Evolutionary conservation across 306 rosid genomes (phyloP).

Genomic region (Quillaja saponaria): DNA sequence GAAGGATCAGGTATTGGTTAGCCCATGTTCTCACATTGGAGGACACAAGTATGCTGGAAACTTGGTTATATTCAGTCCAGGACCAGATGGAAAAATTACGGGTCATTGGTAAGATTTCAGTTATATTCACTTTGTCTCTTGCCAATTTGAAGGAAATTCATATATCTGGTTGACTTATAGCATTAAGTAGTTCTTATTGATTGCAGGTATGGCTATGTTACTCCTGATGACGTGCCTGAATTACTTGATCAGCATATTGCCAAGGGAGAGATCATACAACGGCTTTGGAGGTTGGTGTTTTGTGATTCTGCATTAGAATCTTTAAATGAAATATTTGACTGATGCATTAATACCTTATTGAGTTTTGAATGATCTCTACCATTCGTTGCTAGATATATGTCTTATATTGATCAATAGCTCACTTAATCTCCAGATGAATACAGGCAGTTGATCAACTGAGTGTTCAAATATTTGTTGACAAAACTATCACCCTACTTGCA

Average conservation of each 20-base stretch:
- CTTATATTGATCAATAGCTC: conserved; percentile 10
- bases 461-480: conserved; percentile 4
- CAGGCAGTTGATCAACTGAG: background rate
- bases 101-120: conserved; percentile 75
- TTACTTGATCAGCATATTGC: conserved; percentile 83
- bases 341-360: conserved; percentile 6
- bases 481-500: no score
- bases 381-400: background rate
- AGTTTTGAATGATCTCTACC: conserved; percentile 1
- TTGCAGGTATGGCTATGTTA: conserved; percentile 91
- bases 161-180: conserved; percentile 11
- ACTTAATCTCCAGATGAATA: conserved; percentile 1
- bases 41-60: conserved; percentile 96
- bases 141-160: background rate
- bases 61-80: conserved; percentile 64
- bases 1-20: conserved; percentile 61
- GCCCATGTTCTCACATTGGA: conserved; percentile 79
- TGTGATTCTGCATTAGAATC: conserved; percentile 6
- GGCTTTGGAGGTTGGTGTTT: conserved; percentile 77
- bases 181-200: conserved; percentile 11
- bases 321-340: conserved; percentile 7
- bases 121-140: conserved; percentile 6
- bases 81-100: conserved; percentile 54
- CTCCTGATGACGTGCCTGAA: conserved; percentile 80
- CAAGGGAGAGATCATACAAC: conserved; percentile 73